A percentile compares a stretch with the other conserved stretches of the same genome.
Evolutionary conservation across 2,329 filamentous ascomycete species (phyloP).

Genomic region (Ceratocystiopsis brevicomis): DNA sequence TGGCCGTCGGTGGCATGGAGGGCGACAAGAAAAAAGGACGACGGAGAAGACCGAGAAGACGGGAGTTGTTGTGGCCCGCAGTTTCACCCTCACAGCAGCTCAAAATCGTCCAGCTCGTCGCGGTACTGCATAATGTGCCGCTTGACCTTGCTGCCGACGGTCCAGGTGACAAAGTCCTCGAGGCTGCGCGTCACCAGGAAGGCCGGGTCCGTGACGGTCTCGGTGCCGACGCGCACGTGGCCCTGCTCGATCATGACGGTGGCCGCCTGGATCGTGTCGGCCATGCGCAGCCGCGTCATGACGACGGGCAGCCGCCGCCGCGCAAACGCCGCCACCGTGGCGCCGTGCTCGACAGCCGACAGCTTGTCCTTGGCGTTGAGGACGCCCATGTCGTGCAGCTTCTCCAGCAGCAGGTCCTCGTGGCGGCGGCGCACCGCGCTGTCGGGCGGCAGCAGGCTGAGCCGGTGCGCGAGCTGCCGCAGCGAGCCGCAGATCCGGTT

Average conservation of each 20-base stretch:
- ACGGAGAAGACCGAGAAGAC: too few relatives aligned
- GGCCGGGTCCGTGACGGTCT: conserved; percentile 76
- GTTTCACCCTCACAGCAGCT: conserved; percentile 56
- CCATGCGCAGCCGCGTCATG: conserved; percentile 77
- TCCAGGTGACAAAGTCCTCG: conserved; percentile 95
- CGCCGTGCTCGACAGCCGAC: conserved; percentile 68
- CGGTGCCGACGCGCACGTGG: conserved; percentile 77
- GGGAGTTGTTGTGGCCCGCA: too few relatives aligned
- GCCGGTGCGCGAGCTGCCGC: conserved; percentile 72
- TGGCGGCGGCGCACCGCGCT: conserved; percentile 65
- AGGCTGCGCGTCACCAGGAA: conserved; percentile 76
- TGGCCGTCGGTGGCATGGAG: too few relatives aligned
- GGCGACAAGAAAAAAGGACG: too few relatives aligned
- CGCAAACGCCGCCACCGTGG: conserved; percentile 80
- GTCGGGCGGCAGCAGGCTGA: conserved; percentile 63
- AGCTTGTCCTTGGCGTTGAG: conserved; percentile 58
- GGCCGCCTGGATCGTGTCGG: conserved; percentile 69
- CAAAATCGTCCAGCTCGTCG: conserved; percentile 90
- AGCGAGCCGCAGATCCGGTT: conserved; percentile 58
- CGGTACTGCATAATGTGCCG: conserved; percentile 86
- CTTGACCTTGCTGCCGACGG: conserved; percentile 93
- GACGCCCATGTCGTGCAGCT: conserved; percentile 84
- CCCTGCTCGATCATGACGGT: conserved; percentile 85
- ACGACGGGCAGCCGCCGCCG: conserved; percentile 69
- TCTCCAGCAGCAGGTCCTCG: conserved; percentile 73